Evolutionary conservation across 345 rosid genomes (phyloP).

Genomic region (Aquilaria sinensis): DNA sequence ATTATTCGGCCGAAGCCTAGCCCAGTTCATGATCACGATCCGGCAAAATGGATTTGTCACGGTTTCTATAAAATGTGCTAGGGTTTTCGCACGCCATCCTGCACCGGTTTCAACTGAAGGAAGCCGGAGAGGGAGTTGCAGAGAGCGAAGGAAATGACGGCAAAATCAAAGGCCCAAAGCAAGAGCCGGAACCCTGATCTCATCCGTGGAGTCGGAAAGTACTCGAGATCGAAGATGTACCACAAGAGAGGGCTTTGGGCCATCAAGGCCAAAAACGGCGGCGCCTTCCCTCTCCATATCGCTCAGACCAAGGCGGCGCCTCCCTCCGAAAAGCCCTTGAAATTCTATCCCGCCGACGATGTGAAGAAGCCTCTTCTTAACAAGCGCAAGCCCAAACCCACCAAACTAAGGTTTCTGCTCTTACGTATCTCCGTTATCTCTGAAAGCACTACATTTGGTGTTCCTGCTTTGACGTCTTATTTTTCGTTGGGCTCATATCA

Average conservation of each 20-base stretch:
- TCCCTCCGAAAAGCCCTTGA: constrained; percentile 41
- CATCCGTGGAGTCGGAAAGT: constrained; percentile 45
- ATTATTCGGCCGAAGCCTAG: too few relatives aligned
- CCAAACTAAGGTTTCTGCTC: constrained; percentile 44
- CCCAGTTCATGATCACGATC: too few relatives aligned
- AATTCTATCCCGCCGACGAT: constrained; percentile 79
- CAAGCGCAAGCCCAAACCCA: constrained; percentile 58
- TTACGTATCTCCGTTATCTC: too few relatives aligned
- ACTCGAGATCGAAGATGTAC: constrained; percentile 56
- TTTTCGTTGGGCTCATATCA: constrained; percentile 4
- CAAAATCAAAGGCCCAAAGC: constrained; percentile 28
- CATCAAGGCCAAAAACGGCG: constrained; percentile 82
- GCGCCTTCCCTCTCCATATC: constrained; percentile 75
- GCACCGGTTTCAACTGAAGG: too few relatives aligned
- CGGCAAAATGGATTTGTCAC: too few relatives aligned
- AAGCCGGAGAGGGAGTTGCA: background rate
- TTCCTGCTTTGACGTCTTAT: too few relatives aligned
- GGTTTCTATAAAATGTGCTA: too few relatives aligned
- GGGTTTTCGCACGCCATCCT: too few relatives aligned
- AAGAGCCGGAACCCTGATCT: constrained; percentile 48
- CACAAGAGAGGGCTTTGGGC: constrained; percentile 70
- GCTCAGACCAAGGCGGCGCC: constrained; percentile 45
- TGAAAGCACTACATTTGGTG: too few relatives aligned
- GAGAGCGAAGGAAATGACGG: constrained; percentile 31
- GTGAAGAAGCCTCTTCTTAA: constrained; percentile 74